Evolutionary conservation across 805 yeast species (phyloP).

Genomic region (Cyberlindnera mrakii): DNA sequence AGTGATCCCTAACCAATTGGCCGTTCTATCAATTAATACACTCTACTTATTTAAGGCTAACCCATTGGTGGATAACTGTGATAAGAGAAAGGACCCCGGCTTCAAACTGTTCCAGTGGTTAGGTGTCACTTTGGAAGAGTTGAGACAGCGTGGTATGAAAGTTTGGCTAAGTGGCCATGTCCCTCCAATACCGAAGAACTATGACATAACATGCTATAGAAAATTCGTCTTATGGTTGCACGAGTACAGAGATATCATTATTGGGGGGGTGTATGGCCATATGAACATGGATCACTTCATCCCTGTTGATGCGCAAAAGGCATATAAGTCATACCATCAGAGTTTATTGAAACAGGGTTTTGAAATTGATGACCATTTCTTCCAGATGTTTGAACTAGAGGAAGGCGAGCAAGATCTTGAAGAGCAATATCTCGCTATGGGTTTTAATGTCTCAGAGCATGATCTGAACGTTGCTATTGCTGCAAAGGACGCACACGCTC

Average conservation of each 20-base stretch:
- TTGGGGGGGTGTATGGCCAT: constrained; percentile 83
- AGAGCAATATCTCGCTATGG: constrained; percentile 15
- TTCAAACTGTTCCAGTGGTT: constrained; percentile 73
- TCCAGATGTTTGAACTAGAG: constrained; percentile 1
- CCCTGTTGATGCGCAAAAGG: constrained; percentile 65
- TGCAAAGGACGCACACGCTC: constrained; percentile 30
- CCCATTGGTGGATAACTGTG: constrained; percentile 80
- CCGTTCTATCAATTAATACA: constrained; percentile 74
- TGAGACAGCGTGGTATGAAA: constrained; percentile 69
- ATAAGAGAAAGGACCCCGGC: constrained; percentile 69
- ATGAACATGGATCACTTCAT: constrained; percentile 87
- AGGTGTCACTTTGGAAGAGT: constrained; percentile 65
- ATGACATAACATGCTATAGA: constrained; percentile 64
- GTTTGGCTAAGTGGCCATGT: constrained; percentile 89
- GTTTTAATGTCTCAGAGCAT: constrained; percentile 14
- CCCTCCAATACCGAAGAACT: constrained; percentile 77
- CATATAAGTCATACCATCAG: constrained; percentile 39
- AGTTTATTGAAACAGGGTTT: constrained; percentile 22
- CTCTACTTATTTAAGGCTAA: constrained; percentile 68
- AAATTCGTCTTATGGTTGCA: constrained; percentile 77
- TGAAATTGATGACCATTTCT: constrained; percentile 24
- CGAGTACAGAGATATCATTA: constrained; percentile 76
- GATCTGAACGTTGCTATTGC: constrained; percentile 26
- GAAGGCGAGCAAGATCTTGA: constrained; percentile 20
- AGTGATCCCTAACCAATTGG: constrained; percentile 73